Percentiles rank a stretch among this genome's conserved stretches.
These are phyloP conservation scores for Alternaria atra DNA, from an alignment of 2,329 filamentous ascomycete genomes.

Conservation along the genomic window DNA sequence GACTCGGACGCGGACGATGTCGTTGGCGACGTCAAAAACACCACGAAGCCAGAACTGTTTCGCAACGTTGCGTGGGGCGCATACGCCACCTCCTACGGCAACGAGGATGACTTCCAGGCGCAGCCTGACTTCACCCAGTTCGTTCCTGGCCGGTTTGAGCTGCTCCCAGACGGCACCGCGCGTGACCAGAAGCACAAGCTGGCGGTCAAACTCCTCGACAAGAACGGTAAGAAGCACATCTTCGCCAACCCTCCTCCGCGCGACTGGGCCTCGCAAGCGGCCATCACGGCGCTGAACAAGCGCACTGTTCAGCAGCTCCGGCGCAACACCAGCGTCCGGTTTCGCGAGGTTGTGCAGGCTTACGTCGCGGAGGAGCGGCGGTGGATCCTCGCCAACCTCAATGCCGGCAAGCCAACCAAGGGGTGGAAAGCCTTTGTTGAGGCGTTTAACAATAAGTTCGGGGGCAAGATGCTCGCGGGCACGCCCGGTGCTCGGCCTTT, in stretches of 20 bases:
- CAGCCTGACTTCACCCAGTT: conserved; percentile 36
- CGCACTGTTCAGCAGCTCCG: conserved; percentile 44
- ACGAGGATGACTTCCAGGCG: conserved; percentile 23
- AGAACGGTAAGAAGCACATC: conserved; percentile 29
- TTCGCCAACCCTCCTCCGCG: conserved; percentile 40
- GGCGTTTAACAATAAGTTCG: conserved; percentile 36
- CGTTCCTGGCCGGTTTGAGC: conserved; percentile 41
- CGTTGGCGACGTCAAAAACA: conserved; percentile 24
- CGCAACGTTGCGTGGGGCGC: conserved; percentile 39
- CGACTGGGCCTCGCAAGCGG: conserved; percentile 38
- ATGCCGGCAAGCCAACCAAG: conserved; percentile 27
- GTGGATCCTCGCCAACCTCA: conserved; percentile 37
- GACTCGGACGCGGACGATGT: conserved; percentile 34
- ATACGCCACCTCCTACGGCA: conserved; percentile 21
- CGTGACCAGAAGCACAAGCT: conserved; percentile 42
- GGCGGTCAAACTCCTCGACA: conserved; percentile 36
- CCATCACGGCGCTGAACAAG: conserved; percentile 41
- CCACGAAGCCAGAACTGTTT: conserved; percentile 32
- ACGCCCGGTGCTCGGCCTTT: conserved; percentile 16
- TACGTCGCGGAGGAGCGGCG: conserved; percentile 33
- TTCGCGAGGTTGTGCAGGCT: conserved; percentile 32
- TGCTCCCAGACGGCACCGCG: conserved; percentile 28
- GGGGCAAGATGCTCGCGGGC: conserved; percentile 23
- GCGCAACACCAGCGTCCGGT: conserved; percentile 37
- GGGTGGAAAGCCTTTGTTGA: conserved; percentile 38